Evolutionary conservation across 2,329 filamentous ascomycete genomes (phyloP).

Genomic region (Coniella vitis): DNA sequence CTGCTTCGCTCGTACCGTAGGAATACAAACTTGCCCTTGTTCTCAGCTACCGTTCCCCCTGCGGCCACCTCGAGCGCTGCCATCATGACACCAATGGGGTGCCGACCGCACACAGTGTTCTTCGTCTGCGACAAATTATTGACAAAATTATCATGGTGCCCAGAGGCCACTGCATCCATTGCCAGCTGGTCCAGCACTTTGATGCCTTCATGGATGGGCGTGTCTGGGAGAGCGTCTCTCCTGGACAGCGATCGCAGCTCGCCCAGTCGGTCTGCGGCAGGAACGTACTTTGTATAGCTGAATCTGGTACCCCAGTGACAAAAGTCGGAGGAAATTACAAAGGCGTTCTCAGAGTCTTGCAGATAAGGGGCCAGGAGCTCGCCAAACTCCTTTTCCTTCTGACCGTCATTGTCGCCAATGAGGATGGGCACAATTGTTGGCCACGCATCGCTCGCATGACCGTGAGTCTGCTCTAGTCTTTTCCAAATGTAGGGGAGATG

Average conservation of each 20-base stretch:
- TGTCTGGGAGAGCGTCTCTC: slow-evolving; percentile 30
- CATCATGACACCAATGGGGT: slow-evolving; percentile 92
- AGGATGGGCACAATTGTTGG: slow-evolving; percentile 77
- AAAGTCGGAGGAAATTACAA: slow-evolving; percentile 91
- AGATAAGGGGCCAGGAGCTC: slow-evolving; percentile 71
- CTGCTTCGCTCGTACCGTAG: slow-evolving; percentile 83
- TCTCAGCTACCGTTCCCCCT: slow-evolving; percentile 33
- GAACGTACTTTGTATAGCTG: slow-evolving; percentile 73
- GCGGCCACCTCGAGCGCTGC: slow-evolving; percentile 61
- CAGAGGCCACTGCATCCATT: slow-evolving; percentile 78
- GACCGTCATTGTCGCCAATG: slow-evolving; percentile 64
- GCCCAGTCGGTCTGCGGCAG: slow-evolving; percentile 32
- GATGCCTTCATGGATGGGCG: slow-evolving; percentile 77
- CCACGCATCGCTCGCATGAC: slow-evolving; percentile 38
- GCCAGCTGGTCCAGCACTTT: slow-evolving; percentile 69
- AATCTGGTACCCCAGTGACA: slow-evolving; percentile 92
- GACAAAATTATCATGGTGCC: slow-evolving; percentile 64
- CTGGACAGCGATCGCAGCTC: slow-evolving; percentile 32
- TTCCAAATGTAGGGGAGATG: slow-evolving; percentile 92
- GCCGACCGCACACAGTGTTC: slow-evolving; percentile 91
- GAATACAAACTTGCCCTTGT: slow-evolving; percentile 61
- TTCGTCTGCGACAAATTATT: slow-evolving; percentile 62
- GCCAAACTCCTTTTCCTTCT: slow-evolving; percentile 63
- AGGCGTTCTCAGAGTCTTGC: slow-evolving; percentile 66
- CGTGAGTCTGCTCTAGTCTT: slow-evolving; percentile 49